Evolutionary conservation across 1,284 basidiomycete species (phyloP), one percentile per base, ranked within the genome.

Genomic region (Ceratobasidium sp.): DNA sequence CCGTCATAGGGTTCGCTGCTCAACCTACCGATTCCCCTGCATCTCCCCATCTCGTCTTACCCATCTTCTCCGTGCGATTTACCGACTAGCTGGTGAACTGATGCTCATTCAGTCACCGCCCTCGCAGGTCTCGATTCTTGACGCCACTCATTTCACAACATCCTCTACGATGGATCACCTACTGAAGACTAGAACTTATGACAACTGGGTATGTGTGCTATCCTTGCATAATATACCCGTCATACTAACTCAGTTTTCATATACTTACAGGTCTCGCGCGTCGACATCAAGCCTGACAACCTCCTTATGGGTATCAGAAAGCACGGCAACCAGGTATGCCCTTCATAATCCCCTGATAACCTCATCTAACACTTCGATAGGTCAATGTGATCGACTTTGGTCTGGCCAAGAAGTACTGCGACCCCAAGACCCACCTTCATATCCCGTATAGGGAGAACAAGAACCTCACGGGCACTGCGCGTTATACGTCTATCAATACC

Each of bases 401-500:
- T 86, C 88, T 99, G 71, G 96, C 98, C 54, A 99, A 99, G 88
- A 98, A 98, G 86, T 99, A 98, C 89, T 90, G 98, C 76, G 96
- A 99, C 86, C 96, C 96, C 54, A 98, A 98, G 90, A 99, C 98
- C 72, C 97, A 99, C 83, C 88, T 98, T 56, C 98, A 99, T 83
- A 99, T 99, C 79, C 97, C 97, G 3, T 99, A 99, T 88, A 89
- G 97, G 80, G 98, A n/a, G n/a, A n/a, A n/a, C n/a, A n/a, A n/a
- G n/a, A n/a, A n/a, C n/a, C n/a, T n/a, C n/a, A n/a, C n/a, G 0
- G 98, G 98, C 78, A 99, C 98, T 29, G 98, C 97, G 77, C 94
- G 97, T 75, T 99, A 99, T 88, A 99, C 97, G 0, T 98, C 96
- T 34, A 98, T 99, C 87, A 99, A 99, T n/a, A n/a, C n/a, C n/a